Evolutionary conservation across 768 basidiomycete species (phyloP).

Genomic region (Dictyophora rubrovolvata): DNA sequence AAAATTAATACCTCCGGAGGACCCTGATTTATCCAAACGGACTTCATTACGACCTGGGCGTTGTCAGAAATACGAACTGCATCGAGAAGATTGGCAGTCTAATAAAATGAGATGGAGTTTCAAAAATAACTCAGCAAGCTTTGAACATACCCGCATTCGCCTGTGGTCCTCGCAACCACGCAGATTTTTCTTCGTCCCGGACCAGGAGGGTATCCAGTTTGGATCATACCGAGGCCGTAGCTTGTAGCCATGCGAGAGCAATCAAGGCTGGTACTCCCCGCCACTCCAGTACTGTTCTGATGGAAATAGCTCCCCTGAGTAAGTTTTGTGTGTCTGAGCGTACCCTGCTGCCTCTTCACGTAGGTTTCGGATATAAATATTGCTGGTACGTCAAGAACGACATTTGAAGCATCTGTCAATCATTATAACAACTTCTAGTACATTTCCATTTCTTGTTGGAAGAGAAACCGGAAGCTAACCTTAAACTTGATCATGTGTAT

Average conservation of each 20-base stretch:
- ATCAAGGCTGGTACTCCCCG: constrained; percentile 22
- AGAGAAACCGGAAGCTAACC: no score
- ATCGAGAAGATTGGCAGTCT: constrained; percentile 7
- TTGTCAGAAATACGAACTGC: constrained; percentile 17
- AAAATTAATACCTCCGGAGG: constrained; percentile 14
- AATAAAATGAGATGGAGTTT: background rate
- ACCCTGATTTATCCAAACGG: background rate
- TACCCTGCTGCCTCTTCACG: no score
- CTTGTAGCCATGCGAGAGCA: constrained; percentile 23
- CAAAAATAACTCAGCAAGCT: background rate
- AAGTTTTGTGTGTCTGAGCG: no score
- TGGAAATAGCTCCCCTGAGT: background rate
- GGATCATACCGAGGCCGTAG: constrained; percentile 25
- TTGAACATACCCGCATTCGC: no score
- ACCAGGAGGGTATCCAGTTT: constrained; percentile 28
- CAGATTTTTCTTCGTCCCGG: background rate
- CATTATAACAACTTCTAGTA: no score
- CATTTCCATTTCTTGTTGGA: no score
- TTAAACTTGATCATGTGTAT: no score
- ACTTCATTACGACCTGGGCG: constrained; percentile 15
- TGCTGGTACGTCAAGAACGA: no score
- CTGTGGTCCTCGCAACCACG: constrained; percentile 5
- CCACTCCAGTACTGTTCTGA: constrained; percentile 13
- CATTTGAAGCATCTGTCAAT: no score
- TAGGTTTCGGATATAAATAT: no score